Percentiles rank a stretch among this genome's conserved stretches.
These are phyloP conservation scores for Shiraia bambusicola DNA, from an alignment of 2,329 filamentous ascomycete genomes.

Conservation along the genomic window DNA sequence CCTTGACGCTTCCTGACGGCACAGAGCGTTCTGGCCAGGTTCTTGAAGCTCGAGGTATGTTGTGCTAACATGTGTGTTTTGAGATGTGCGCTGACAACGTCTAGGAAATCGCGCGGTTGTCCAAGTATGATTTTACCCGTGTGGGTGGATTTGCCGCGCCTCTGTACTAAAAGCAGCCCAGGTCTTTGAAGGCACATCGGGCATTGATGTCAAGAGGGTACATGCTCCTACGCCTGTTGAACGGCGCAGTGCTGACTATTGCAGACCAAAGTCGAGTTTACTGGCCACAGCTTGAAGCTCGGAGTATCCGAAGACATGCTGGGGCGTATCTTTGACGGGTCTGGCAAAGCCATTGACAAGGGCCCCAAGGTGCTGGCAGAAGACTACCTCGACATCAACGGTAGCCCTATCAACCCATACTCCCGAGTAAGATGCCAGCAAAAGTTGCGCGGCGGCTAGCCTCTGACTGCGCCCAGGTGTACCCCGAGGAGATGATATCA, in stretches of 20 bases:
- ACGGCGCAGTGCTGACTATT: constrained; percentile 24
- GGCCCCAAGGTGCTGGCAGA: constrained; percentile 97
- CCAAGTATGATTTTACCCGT: constrained; percentile 64
- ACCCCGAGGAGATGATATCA: constrained; percentile 99
- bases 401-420: constrained; percentile 97
- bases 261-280: constrained; percentile 96
- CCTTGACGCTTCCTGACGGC: constrained; percentile 92
- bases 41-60: constrained; percentile 88
- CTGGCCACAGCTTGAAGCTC: constrained; percentile 94
- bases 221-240: constrained; percentile 10
- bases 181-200: constrained; percentile 96
- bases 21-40: constrained; percentile 92
- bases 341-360: constrained; percentile 97
- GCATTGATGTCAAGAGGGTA: constrained; percentile 97
- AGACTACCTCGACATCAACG: constrained; percentile 98
- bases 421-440: constrained; percentile 70
- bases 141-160: no score
- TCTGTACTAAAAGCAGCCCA: constrained; percentile 47
- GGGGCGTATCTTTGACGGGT: constrained; percentile 97
- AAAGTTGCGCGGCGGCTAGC: constrained; percentile 13
- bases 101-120: constrained; percentile 90
- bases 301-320: constrained; percentile 99
- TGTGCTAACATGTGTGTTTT: constrained; percentile 1
- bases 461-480: constrained; percentile 63
- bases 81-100: constrained; percentile 15